phyloP scores from a whole-genome alignment of 1,284 basidiomycete species.

The Tilletia walkeri region DNA sequence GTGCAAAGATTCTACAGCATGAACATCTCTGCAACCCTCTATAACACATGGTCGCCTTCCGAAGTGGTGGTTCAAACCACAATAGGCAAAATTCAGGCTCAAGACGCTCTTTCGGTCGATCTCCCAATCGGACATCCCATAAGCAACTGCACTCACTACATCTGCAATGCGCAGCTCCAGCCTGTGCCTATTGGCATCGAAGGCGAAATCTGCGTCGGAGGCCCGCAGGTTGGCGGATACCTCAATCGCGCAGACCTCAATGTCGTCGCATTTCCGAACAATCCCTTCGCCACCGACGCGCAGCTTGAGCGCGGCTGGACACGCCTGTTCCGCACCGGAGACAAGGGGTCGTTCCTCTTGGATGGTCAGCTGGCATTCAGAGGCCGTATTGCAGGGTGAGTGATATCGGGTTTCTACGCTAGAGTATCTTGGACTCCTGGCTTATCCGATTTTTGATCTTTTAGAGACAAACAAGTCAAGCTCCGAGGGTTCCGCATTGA shows the following conservation, averaged over 20 bases:
- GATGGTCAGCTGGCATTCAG: background rate
- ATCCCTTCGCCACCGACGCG: background rate
- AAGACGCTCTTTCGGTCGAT: background rate
- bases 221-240: constrained; percentile 1
- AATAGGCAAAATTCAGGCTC: background rate
- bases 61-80: constrained; percentile 1
- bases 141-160: background rate
- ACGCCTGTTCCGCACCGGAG: background rate
- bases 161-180: background rate
- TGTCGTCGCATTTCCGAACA: background rate
- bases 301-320: constrained; percentile 1
- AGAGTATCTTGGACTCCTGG: background rate
- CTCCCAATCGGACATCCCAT: background rate
- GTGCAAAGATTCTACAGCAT: background rate
- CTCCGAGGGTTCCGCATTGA: background rate
- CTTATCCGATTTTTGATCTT: background rate
- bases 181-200: background rate
- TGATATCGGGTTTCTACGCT: background rate
- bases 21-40: background rate
- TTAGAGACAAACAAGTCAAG: background rate
- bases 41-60: background rate
- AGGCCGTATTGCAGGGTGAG: background rate
- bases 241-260: background rate
- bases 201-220: constrained; percentile 4
- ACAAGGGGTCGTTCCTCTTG: background rate